Conservation (phyloP, 495 filamentous ascomycete species). For the Pseudevernia furfuracea region DNA sequence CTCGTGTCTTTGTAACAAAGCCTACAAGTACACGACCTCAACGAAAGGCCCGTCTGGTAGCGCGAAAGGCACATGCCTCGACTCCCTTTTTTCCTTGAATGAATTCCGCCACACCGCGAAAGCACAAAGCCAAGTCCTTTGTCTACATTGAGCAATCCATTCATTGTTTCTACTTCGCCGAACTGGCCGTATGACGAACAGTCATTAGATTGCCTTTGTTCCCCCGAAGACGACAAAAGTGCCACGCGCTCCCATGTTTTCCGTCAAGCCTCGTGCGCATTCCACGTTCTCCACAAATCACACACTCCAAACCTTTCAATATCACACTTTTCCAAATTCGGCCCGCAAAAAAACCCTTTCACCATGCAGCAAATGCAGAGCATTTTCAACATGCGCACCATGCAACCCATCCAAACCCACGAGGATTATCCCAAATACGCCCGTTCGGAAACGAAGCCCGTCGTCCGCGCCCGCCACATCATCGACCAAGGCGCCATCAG, state of each 20-base stretch:
- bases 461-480: background rate
- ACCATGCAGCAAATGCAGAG: background rate
- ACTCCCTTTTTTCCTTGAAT: background rate
- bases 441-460: background rate
- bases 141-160: background rate
- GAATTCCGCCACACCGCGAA: background rate
- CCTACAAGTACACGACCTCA: background rate
- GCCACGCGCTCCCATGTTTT: background rate
- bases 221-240: background rate
- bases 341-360: background rate
- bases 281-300: background rate
- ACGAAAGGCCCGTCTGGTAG: background rate
- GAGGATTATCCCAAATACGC: background rate
- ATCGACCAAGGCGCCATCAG: background rate
- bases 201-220: slow-evolving; percentile 9
- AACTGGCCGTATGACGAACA: background rate
- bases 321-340: background rate
- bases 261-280: background rate
- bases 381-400: background rate
- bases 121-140: slow-evolving; percentile 2
- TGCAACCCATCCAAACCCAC: background rate
- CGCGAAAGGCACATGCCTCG: background rate
- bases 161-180: slow-evolving; percentile 1
- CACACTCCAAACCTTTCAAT: background rate
- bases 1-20: background rate